Percentiles rank a stretch among this genome's conserved stretches.
Evolutionary conservation across 352 stramenopile genomes (phyloP).

Genomic region (Stramenopiles sp.): DNA sequence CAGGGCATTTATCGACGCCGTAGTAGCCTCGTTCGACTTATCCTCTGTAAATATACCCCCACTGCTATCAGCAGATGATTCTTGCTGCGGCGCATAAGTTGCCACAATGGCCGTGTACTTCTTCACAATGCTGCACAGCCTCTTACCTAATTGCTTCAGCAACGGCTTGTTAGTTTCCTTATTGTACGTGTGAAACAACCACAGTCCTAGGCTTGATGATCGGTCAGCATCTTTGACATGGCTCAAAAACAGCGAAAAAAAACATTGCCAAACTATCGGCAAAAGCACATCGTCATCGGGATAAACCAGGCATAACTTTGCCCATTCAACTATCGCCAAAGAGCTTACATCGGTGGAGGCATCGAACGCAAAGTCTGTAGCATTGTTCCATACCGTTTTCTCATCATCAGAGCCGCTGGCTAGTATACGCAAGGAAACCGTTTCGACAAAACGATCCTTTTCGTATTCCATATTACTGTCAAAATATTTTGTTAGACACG

Average conservation of each 20-base stretch:
- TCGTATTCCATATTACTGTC: too few relatives aligned
- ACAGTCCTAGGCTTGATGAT: not conserved
- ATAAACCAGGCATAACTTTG: not conserved
- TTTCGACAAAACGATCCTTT: too few relatives aligned
- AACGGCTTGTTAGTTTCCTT: not conserved
- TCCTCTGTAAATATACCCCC: not conserved
- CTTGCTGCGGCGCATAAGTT: not conserved
- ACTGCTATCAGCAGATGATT: not conserved
- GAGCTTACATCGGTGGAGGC: not conserved
- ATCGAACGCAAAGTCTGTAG: too few relatives aligned
- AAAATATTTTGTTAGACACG: too few relatives aligned
- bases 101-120: too few relatives aligned
- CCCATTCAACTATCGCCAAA: not conserved
- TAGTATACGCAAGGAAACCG: too few relatives aligned
- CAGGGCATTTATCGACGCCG: not conserved
- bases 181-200: too few relatives aligned
- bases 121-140: not conserved
- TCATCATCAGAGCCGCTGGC: too few relatives aligned
- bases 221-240: not conserved
- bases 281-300: not conserved
- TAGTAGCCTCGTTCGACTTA: not conserved
- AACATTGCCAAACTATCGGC: not conserved
- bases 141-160: not conserved
- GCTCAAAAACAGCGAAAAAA: not conserved
- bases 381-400: too few relatives aligned